Conservation (phyloP, 305 asterid species). For the Stenogyne calaminthoides region DNA sequence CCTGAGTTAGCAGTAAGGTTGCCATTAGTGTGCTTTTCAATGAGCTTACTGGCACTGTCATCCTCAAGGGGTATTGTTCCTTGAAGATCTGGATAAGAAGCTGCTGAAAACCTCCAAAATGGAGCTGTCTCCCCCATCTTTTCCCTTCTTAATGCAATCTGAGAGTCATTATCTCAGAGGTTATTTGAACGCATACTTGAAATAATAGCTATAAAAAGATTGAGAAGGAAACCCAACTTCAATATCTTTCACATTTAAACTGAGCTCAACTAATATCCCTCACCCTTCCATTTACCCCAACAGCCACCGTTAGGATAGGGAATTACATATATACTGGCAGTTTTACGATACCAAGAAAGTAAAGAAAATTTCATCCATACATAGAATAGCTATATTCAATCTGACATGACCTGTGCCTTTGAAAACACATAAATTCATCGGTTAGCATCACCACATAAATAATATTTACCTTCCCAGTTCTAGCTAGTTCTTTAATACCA, state of each 20-base stretch:
- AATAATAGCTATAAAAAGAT: slow-evolving; percentile 13
- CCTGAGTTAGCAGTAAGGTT: slow-evolving; percentile 36
- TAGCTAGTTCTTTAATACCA: slow-evolving; percentile 79
- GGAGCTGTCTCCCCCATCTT: slow-evolving; percentile 93
- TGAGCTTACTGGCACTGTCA: slow-evolving; percentile 32
- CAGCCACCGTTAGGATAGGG: slow-evolving; percentile 17
- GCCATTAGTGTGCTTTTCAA: slow-evolving; percentile 38
- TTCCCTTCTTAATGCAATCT: slow-evolving; percentile 90
- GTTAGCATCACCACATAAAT: slow-evolving; percentile 14
- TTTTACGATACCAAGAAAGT: slow-evolving; percentile 6
- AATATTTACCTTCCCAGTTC: slow-evolving; percentile 80
- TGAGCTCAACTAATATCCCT: slow-evolving; percentile 4
- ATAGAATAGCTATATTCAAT: slow-evolving; percentile 8
- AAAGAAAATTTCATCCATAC: slow-evolving; percentile 5
- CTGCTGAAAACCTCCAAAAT: slow-evolving; percentile 90
- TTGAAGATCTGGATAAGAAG: slow-evolving; percentile 90
- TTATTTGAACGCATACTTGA: slow-evolving; percentile 19
- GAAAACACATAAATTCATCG: slow-evolving; percentile 5
- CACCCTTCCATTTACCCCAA: slow-evolving; percentile 10
- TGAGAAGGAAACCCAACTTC: slow-evolving; percentile 13
- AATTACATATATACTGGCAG: not conserved
- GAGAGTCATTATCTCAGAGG: slow-evolving; percentile 29
- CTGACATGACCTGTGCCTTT: slow-evolving; percentile 10
- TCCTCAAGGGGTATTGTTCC: slow-evolving; percentile 36
- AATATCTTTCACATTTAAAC: not conserved